phyloP scores from a whole-genome alignment of 495 filamentous ascomycete genomes.

The Aspergillus diversus region DNA sequence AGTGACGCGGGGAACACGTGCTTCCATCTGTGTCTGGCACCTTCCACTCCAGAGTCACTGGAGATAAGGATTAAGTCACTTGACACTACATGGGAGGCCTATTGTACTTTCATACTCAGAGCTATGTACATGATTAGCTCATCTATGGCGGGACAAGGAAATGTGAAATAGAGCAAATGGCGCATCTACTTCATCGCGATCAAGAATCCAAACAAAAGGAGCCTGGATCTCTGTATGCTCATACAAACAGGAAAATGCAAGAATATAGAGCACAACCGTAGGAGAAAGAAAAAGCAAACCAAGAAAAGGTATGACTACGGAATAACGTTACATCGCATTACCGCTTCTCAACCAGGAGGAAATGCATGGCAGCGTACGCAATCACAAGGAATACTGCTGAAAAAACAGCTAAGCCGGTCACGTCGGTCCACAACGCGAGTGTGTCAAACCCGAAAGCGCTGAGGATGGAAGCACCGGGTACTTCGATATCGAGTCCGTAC shows the following conservation, averaged over 20 bases:
- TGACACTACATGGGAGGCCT: not conserved
- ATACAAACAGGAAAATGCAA: not conserved
- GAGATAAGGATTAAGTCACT: constrained; percentile 3
- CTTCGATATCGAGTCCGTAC: constrained; percentile 92
- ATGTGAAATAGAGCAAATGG: not conserved
- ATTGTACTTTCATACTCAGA: not conserved
- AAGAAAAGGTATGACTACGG: not conserved
- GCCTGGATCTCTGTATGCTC: not conserved
- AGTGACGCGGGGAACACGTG: constrained; percentile 41
- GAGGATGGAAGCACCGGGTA: constrained; percentile 91
- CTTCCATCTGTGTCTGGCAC: constrained; percentile 22
- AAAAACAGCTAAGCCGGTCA: constrained; percentile 79
- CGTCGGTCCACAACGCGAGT: constrained; percentile 81
- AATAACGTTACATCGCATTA: constrained; percentile 38
- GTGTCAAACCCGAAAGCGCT: constrained; percentile 92
- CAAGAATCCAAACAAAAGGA: not conserved
- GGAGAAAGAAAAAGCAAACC: constrained; percentile 8
- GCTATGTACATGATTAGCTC: not conserved
- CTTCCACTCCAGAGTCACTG: constrained; percentile 13
- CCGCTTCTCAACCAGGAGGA: constrained; percentile 89
- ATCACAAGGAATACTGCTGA: constrained; percentile 82
- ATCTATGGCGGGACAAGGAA: not conserved
- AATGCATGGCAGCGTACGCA: constrained; percentile 91
- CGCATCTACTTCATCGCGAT: not conserved
- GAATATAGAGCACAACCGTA: constrained; percentile 6